Evolutionary conservation across 345 rosid species (phyloP).

Genomic region (Linum usitatissimum): DNA sequence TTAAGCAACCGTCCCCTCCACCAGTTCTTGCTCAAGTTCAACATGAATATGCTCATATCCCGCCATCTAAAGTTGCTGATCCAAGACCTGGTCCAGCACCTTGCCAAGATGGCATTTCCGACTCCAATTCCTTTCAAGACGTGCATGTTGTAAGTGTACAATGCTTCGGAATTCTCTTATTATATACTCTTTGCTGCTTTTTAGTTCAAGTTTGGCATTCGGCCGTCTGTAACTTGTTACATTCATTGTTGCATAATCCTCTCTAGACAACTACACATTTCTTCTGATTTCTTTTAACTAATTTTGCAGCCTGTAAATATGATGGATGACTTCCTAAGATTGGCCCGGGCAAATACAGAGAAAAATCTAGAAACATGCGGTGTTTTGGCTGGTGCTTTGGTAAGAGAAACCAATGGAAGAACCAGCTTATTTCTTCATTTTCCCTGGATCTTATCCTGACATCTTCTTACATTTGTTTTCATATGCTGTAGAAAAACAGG

Average conservation of each 20-base stretch:
- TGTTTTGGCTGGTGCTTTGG: constrained; percentile 89
- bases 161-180: constrained; percentile 1
- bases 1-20: constrained; percentile 85
- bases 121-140: constrained; percentile 57
- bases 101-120: constrained; percentile 36
- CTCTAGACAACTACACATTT: constrained; percentile 9
- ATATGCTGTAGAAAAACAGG: constrained; percentile 62
- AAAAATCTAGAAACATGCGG: constrained; percentile 93
- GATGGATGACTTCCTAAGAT: constrained; percentile 79
- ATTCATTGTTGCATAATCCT: not conserved
- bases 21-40: constrained; percentile 86
- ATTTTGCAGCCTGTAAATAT: constrained; percentile 61
- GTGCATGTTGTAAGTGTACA: constrained; percentile 65
- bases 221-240: not conserved
- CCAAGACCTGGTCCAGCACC: constrained; percentile 97
- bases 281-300: constrained; percentile 8
- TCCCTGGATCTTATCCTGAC: not conserved
- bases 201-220: not conserved
- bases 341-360: constrained; percentile 71
- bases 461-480: constrained; percentile 14
- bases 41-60: constrained; percentile 48
- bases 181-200: not conserved
- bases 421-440: not conserved
- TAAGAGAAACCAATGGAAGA: constrained; percentile 22
- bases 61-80: constrained; percentile 93